Conservation (phyloP, 2,329 filamentous ascomycete species). For the Waltergamsia citrina region DNA sequence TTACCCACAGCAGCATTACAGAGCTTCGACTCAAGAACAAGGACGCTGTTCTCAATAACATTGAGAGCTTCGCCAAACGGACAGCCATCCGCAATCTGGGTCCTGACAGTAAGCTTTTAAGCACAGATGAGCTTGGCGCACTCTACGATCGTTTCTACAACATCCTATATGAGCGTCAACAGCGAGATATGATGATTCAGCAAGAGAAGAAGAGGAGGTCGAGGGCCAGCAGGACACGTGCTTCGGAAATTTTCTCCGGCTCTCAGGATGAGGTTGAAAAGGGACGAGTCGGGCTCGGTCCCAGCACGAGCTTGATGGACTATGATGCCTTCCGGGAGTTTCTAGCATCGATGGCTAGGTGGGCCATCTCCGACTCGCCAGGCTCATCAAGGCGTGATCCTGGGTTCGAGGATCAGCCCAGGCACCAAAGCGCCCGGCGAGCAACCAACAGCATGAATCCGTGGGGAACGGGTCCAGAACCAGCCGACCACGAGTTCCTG, state of each 20-base stretch:
- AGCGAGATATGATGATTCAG: slow-evolving; percentile 66
- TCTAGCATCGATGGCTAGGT: slow-evolving; percentile 77
- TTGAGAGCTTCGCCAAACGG: slow-evolving; percentile 94
- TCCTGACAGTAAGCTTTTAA: slow-evolving; percentile 87
- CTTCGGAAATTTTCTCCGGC: slow-evolving; percentile 25
- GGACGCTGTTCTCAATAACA: slow-evolving; percentile 85
- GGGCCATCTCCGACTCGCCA: slow-evolving; percentile 85
- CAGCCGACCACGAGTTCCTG: slow-evolving; percentile 93
- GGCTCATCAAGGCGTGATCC: slow-evolving; percentile 41
- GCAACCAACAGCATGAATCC: slow-evolving; percentile 33
- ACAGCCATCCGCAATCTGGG: slow-evolving; percentile 94
- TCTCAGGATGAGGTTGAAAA: slow-evolving; percentile 55
- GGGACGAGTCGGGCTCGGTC: slow-evolving; percentile 78
- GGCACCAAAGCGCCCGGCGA: slow-evolving; percentile 47
- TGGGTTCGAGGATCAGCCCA: slow-evolving; percentile 45
- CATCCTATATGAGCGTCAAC: slow-evolving; percentile 83
- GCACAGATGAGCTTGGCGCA: slow-evolving; percentile 74
- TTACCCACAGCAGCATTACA: slow-evolving; percentile 86
- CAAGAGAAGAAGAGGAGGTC: slow-evolving; percentile 62
- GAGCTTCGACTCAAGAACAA: slow-evolving; percentile 90
- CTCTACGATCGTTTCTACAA: slow-evolving; percentile 93
- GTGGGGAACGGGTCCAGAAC: slow-evolving; percentile 51
- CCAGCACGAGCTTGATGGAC: slow-evolving; percentile 90
- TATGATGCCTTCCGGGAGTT: slow-evolving; percentile 96
- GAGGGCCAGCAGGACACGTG: slow-evolving; percentile 43